phyloP scores from a whole-genome alignment of 148 eudicot species.

The Limonium bicolor region DNA sequence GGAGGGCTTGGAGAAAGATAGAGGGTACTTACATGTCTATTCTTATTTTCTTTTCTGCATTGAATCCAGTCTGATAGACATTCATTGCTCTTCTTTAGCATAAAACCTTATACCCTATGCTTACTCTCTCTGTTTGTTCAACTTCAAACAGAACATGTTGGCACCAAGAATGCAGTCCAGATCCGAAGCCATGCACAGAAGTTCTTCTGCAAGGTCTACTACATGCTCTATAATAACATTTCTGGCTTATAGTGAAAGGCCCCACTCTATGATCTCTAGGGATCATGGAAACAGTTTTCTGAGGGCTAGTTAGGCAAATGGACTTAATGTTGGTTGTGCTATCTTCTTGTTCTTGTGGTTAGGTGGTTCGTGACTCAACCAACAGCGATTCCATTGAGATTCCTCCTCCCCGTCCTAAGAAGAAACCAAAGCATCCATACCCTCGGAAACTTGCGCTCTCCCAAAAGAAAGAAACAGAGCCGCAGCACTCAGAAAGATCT shows the following conservation, averaged over 20 bases:
- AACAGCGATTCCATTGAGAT: constrained; percentile 46
- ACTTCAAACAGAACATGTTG: constrained; percentile 60
- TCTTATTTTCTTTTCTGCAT: background rate
- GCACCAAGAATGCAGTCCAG: constrained; percentile 89
- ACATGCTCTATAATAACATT: constrained; percentile 20
- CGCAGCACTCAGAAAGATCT: constrained; percentile 23
- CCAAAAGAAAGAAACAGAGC: constrained; percentile 14
- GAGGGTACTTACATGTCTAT: constrained; percentile 41
- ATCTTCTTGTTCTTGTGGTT: constrained; percentile 7
- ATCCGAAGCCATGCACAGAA: constrained; percentile 95
- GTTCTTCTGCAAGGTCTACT: constrained; percentile 83
- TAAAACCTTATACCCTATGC: background rate
- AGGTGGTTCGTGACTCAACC: constrained; percentile 65
- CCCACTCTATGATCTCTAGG: constrained; percentile 15
- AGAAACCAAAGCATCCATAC: constrained; percentile 82
- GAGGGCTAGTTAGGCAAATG: constrained; percentile 6
- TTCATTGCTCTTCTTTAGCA: background rate
- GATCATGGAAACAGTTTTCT: constrained; percentile 16
- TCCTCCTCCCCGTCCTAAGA: constrained; percentile 94
- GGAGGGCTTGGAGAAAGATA: constrained; percentile 82
- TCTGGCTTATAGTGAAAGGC: constrained; percentile 32
- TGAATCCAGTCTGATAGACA: background rate
- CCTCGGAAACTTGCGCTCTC: constrained; percentile 60
- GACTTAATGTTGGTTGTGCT: constrained; percentile 1
- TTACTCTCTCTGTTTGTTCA: background rate